Base-by-base conservation (phyloP, 1,284 basidiomycete species). In the Cerrena zonata region DNA sequence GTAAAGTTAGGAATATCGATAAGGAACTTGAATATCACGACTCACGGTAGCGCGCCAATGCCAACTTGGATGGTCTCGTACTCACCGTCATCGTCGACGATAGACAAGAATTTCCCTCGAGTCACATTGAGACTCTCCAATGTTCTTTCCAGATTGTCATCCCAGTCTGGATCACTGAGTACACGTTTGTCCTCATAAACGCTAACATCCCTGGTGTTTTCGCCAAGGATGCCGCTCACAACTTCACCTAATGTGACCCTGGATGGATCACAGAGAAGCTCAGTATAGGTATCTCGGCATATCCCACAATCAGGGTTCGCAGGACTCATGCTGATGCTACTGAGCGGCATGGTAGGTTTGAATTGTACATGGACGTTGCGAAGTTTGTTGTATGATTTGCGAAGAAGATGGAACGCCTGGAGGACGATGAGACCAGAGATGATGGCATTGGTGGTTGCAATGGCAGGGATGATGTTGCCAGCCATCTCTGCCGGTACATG, bases 401-500 rank as follows among this genome's bases (percentile, higher is more conserved):
- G 77, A 30, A 98, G 76, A 24, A 96, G 76, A 52, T 93, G 85
- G 12, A 97, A 70, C 0, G 94, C 90, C 69, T 97, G 94, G 45
- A 98, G 77, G 15, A 97, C 93, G 58, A 97, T 91, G 30, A 96
- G 74, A 0, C 94, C 96, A 0, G 96, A 89, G 56, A 98, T 85
- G 67, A 99, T 91, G 12, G 96, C 96, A 67, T 99, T 99, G 5
- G 96, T 99, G 0, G 96, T 98, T 2, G 96, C 96, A 59, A 99
- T 98, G 1, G 96, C 96, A 1, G 96, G 96, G 55, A 96, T 97
- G 65, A 99, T 99, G 71, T 99, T 99, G 11, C 96, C 95, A 0
- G 96, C 96, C 91, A 98, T 98, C 72, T 98, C 94, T 94, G 64
- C n/a, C 24, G 15, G 7, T 34, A 15, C 18, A 36, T 42, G 45